A percentile compares a stretch with the other conserved stretches of the same genome.
Evolutionary conservation across 257 asterid genomes (phyloP).

Genomic region (Lantana camara): DNA sequence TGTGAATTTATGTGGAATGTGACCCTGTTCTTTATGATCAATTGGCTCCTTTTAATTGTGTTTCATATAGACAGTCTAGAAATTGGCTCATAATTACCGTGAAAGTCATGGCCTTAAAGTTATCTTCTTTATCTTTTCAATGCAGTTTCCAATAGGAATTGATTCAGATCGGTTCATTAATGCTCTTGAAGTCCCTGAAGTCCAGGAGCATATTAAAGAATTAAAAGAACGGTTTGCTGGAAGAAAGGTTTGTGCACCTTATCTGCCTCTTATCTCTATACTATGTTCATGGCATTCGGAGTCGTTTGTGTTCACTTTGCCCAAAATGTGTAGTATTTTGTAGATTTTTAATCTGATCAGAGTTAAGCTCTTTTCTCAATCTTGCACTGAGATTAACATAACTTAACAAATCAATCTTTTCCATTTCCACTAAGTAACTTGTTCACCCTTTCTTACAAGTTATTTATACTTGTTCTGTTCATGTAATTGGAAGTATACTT

Average conservation of each 20-base stretch:
- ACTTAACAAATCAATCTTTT: conserved; percentile 4
- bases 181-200: conserved; percentile 62
- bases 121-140: conserved; percentile 27
- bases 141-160: conserved; percentile 80
- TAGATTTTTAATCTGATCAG: conserved; percentile 10
- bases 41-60: conserved; percentile 1
- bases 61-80: conserved; percentile 6
- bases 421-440: conserved; percentile 4
- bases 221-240: conserved; percentile 69
- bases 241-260: conserved; percentile 57
- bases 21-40: conserved; percentile 1
- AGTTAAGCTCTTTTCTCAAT: conserved; percentile 5
- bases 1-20: conserved; percentile 4
- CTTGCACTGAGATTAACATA: conserved; percentile 8
- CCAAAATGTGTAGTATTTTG: conserved; percentile 3
- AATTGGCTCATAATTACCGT: conserved; percentile 4
- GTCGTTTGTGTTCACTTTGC: background rate
- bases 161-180: conserved; percentile 71
- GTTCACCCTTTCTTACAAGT: conserved; percentile 9
- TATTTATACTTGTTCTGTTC: conserved; percentile 4
- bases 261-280: conserved; percentile 1
- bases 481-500: background rate
- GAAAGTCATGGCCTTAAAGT: conserved; percentile 2
- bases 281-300: background rate
- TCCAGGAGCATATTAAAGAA: conserved; percentile 57